Conservation (phyloP, 2,329 filamentous ascomycete species). For the Drechslerella coelobrocha region DNA sequence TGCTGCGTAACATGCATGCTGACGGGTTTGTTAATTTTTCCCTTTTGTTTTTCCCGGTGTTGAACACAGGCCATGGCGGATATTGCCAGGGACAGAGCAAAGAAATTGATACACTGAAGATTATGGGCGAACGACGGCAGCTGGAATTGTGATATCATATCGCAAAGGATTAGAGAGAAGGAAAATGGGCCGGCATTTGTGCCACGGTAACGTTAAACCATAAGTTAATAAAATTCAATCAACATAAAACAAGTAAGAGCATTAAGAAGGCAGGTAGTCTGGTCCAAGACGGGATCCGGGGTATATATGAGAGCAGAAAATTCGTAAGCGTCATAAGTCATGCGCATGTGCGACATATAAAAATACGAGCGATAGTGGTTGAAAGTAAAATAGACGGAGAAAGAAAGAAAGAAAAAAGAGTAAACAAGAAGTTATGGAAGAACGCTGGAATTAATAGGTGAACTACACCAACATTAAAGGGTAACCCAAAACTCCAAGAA, state of each 20-base stretch:
- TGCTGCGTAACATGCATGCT: slow-evolving; percentile 35
- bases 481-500: slow-evolving; percentile 27
- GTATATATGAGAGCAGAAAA: slow-evolving; percentile 11
- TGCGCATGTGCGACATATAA: slow-evolving; percentile 6
- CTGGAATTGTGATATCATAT: slow-evolving; percentile 19
- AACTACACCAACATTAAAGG: not conserved
- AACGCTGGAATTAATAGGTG: not conserved
- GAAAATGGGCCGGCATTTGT: not conserved
- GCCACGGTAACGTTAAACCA: slow-evolving; percentile 2
- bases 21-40: not conserved
- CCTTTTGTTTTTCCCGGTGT: slow-evolving; percentile 26
- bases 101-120: slow-evolving; percentile 49
- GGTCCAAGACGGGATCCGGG: slow-evolving; percentile 11
- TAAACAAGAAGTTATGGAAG: slow-evolving; percentile 1
- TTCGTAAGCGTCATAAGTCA: slow-evolving; percentile 47
- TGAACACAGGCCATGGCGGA: slow-evolving; percentile 55
- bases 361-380: slow-evolving; percentile 10
- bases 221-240: slow-evolving; percentile 18
- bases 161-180: slow-evolving; percentile 1
- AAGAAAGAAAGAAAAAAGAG: slow-evolving; percentile 11
- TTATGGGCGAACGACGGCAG: not conserved
- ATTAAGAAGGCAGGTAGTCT: slow-evolving; percentile 22
- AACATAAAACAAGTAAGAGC: slow-evolving; percentile 35
- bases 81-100: slow-evolving; percentile 55
- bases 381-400: not conserved